Evolutionary conservation across 257 asterid species (phyloP).

Genomic region (Hygrophila difformis): DNA sequence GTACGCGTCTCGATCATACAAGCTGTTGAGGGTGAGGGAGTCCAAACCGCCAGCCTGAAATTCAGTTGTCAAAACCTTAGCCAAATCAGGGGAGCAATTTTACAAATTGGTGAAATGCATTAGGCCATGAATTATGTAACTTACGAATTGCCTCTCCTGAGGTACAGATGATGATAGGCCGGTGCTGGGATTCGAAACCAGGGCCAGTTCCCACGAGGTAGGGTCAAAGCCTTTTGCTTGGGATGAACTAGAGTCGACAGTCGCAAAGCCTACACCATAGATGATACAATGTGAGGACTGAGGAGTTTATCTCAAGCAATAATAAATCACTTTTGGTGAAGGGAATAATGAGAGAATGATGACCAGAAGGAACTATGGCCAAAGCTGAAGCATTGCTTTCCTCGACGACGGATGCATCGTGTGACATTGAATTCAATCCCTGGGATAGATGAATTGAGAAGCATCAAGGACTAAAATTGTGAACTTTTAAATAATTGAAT

Average conservation of each 20-base stretch:
- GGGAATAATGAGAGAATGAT: constrained; percentile 7
- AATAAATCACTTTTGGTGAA: too few relatives aligned
- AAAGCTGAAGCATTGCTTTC: constrained; percentile 88
- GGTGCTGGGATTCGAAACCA: constrained; percentile 82
- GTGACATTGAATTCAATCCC: constrained; percentile 60
- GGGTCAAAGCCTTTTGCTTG: constrained; percentile 60
- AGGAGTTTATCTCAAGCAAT: too few relatives aligned
- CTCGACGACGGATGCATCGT: constrained; percentile 65
- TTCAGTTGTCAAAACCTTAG: not conserved
- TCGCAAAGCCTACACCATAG: constrained; percentile 58
- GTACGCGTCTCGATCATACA: constrained; percentile 82
- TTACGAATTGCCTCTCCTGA: constrained; percentile 92
- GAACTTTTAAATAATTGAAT: too few relatives aligned
- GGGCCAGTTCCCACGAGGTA: constrained; percentile 97
- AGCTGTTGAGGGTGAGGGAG: constrained; percentile 67
- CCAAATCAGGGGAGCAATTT: too few relatives aligned
- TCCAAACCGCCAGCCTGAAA: constrained; percentile 94
- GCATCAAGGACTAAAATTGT: not conserved
- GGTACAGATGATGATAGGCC: constrained; percentile 59
- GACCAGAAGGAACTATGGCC: constrained; percentile 88
- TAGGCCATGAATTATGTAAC: constrained; percentile 1
- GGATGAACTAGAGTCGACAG: constrained; percentile 36
- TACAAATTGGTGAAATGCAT: too few relatives aligned
- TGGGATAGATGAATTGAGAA: constrained; percentile 17
- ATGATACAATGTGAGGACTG: too few relatives aligned